phyloP scores from a whole-genome alignment of 225 moss, liverwort and hornwort genomes.

The Marchantia paleacea region DNA sequence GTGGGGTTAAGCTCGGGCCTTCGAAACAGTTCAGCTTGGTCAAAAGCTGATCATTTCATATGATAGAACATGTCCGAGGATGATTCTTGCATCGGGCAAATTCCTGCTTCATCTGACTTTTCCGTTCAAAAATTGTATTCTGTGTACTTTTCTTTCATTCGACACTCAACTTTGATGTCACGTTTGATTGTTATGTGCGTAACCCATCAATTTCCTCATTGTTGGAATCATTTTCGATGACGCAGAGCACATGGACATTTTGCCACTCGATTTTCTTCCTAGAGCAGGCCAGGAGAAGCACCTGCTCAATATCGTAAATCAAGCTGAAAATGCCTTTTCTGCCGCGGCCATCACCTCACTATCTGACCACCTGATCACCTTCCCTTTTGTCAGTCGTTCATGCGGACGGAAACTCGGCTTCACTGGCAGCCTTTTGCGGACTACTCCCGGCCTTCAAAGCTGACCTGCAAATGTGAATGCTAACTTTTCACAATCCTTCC shows the following conservation, averaged over 20 bases:
- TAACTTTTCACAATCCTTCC: background rate
- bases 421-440: background rate
- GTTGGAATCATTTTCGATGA: conserved; percentile 5
- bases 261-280: background rate
- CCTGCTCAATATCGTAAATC: background rate
- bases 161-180: background rate
- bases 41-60: background rate
- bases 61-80: background rate
- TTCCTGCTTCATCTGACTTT: background rate
- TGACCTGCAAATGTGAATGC: background rate
- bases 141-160: background rate
- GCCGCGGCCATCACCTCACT: background rate
- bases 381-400: background rate
- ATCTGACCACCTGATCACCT: background rate
- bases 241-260: background rate
- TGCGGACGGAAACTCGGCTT: background rate
- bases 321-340: background rate
- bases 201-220: conserved; percentile 6
- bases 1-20: too few relatives aligned
- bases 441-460: background rate
- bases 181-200: background rate
- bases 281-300: background rate
- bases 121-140: background rate
- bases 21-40: too few relatives aligned
- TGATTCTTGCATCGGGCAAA: background rate